Evolutionary conservation across 768 basidiomycete genomes (phyloP), one percentile per base, ranked within the genome.

Genomic region (Suillus sp.): DNA sequence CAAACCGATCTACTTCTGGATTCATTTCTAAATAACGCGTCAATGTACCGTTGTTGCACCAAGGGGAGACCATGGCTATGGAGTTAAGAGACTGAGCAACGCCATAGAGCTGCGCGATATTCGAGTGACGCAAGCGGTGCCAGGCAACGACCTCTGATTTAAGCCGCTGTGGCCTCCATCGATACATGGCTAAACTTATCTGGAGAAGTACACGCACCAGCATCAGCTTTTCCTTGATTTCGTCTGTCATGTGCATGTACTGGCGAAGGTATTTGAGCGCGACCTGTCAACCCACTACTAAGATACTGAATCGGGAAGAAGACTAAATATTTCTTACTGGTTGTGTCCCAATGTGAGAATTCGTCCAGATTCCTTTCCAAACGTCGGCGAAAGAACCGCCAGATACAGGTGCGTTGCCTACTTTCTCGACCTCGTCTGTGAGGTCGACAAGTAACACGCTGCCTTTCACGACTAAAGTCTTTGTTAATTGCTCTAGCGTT

Each of bases 1-100:
- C 75, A 37, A 87, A 67, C 59, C 82, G 75, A 63, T 86, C 79
- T 7, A 69, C 80, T 4, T 67, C 69, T 0, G 79, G 75, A 60
- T 82, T 78, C 18, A 74, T 66, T 55, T 69, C 71, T 62, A 87
- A 72, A 68, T 86, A 88, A 27, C 80, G 72, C 60, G 76, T 78
- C 60, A 88, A 75, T 9, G 82, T 84, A 10, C 87, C 86, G 58
- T 87, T 86, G 40, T 80, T 78, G 68, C 85, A 87, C 85, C 86
- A 89, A 4, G 83, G 82, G 5, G 87, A 87, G 0, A 88, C 85
- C 84, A 88, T 87, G 20, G 82, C 86, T 32, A 88, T 78, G 54
- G 83, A 82, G 38, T 79, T 77, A 34, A 77, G 73, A 5, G 79
- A 78, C 66, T 84, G 83, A 18, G 84, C 72, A 61, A 88, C 79